Conservation (phyloP, 192 early-diverging fungal species). For the Coemansia erecta region DNA sequence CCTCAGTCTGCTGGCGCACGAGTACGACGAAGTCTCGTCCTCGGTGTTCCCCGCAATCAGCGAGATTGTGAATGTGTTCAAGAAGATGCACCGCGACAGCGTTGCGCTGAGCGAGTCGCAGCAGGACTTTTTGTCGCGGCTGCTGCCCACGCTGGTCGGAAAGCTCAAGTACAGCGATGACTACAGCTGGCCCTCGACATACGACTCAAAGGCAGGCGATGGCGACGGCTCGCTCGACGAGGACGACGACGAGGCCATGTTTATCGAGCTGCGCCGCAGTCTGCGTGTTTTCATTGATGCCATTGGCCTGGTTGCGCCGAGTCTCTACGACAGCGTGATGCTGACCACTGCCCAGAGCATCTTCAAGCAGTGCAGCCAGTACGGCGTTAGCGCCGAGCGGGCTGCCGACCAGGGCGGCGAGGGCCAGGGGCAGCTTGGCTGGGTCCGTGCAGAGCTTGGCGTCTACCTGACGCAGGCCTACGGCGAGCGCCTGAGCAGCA, state of each 20-base stretch:
- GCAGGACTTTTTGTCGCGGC: constrained; percentile 31
- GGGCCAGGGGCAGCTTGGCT: constrained; percentile 43
- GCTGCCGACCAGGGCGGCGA: constrained; percentile 28
- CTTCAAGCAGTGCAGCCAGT: constrained; percentile 50
- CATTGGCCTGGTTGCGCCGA: constrained; percentile 63
- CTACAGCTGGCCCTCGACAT: constrained; percentile 58
- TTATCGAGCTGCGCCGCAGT: constrained; percentile 54
- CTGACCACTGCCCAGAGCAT: constrained; percentile 35
- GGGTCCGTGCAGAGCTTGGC: constrained; percentile 52
- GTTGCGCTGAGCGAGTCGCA: constrained; percentile 20
- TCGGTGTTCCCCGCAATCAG: constrained; percentile 76
- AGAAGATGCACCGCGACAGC: constrained; percentile 51
- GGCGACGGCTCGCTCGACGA: constrained; percentile 71
- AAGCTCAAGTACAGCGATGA: constrained; percentile 94
- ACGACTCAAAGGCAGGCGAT: constrained; percentile 30
- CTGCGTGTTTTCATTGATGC: constrained; percentile 72
- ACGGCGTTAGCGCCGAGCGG: constrained; percentile 43
- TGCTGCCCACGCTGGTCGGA: constrained; percentile 61
- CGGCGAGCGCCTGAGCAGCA: constrained; percentile 50
- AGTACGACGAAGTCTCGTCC: constrained; percentile 79
- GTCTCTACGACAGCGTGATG: constrained; percentile 41
- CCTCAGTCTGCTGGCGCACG: constrained; percentile 74
- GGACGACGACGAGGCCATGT: constrained; percentile 62
- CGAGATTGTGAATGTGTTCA: constrained; percentile 65
- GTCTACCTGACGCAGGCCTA: constrained; percentile 48